Evolutionary conservation across 805 yeast species (phyloP), one percentile per base, ranked within the genome.

Genomic region (Metschnikowia dekortorum): DNA sequence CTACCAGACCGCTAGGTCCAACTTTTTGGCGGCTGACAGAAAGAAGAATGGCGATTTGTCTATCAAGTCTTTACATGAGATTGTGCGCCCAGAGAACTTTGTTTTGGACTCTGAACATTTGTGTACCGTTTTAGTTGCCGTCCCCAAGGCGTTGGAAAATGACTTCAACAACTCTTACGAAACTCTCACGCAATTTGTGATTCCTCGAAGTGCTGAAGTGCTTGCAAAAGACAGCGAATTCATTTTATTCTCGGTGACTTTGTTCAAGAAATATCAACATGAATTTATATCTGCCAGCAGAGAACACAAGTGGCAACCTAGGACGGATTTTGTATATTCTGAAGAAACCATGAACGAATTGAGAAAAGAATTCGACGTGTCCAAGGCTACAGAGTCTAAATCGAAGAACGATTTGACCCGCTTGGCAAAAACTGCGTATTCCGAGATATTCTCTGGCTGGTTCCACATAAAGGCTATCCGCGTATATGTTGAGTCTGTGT

Each of bases 41-140:
- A 91, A 91, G 71, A 87, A 86, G 67, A 85, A 88, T 36, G 99
- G 99, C 51, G 97, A 94, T 66, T 77, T 94, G 57, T 85, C 96
- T 3, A 91, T 92, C 49, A 84, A 88, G 66, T 87, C 97, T 3
- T 75, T 94, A 53, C 97, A 92, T 65, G 94, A 89, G 62, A 79
- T 92, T 49, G 97, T 94, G 46, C 80, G 80, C 47, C 85, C 89
- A 9, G 82, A 83, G 47, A 89, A 94, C 62, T 88, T 94, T 66
- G 91, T 94, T 13, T 74, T 87, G 57, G 81, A 83, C 59, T 87
- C 96, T 6, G 98, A 92, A 55, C 88, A 91, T 67, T 78, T 94
- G 64, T 83, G 84, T 44, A 89, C 97, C 0, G 75, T 89, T n/a
- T 75, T 94, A 51, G 75, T 94, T 47, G 99, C 92, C 0, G 96